Percentiles rank a stretch among this genome's conserved stretches.
Evolutionary conservation across 345 rosid genomes (phyloP).

Genomic region (Populus alba): DNA sequence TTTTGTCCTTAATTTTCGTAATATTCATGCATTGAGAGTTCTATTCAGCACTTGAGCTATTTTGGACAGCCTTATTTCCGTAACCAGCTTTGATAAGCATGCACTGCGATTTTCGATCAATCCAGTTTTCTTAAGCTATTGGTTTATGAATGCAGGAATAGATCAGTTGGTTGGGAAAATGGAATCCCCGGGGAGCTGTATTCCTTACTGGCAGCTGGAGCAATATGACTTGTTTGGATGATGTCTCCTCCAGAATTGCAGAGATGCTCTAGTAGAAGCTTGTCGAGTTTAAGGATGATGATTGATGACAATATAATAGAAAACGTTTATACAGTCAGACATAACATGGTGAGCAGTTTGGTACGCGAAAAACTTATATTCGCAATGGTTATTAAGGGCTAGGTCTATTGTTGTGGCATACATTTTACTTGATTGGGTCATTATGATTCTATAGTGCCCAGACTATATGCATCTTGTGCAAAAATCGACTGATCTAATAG

Average conservation of each 20-base stretch:
- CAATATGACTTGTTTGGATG: conserved; percentile 22
- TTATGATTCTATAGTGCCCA: background rate
- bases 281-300: background rate
- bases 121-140: background rate
- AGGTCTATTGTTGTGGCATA: background rate
- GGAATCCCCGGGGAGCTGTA: conserved; percentile 24
- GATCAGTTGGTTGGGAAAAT: conserved; percentile 46
- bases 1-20: background rate
- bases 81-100: background rate
- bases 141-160: conserved; percentile 37
- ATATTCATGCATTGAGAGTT: background rate
- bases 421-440: background rate
- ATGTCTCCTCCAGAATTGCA: background rate
- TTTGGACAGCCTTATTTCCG: background rate
- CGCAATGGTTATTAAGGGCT: background rate
- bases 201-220: conserved; percentile 24
- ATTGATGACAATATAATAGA: background rate
- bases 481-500: background rate
- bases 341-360: background rate
- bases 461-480: background rate
- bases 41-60: background rate
- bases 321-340: background rate
- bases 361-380: background rate
- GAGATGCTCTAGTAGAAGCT: background rate
- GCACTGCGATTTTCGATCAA: background rate